Percentiles rank a stretch among this genome's conserved stretches.
phyloP scores from a whole-genome alignment of 129 eudicot species.

The Calendula officinalis region DNA sequence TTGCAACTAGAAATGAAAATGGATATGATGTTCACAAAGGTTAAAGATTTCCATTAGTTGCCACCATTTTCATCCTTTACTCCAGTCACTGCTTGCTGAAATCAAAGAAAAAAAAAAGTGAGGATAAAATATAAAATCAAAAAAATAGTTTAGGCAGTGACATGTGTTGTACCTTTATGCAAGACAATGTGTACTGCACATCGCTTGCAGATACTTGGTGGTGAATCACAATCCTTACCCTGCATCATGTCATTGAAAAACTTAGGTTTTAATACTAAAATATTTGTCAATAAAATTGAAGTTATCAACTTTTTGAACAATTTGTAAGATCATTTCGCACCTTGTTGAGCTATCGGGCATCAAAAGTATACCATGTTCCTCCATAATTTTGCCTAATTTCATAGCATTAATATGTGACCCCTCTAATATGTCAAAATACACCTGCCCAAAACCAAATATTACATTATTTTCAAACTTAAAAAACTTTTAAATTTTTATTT shows the following conservation, averaged over 20 bases:
- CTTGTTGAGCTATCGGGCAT: conserved; percentile 71
- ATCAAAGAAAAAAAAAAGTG: background rate
- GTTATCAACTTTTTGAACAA: too few species aligned
- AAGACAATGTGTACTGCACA: conserved; percentile 66
- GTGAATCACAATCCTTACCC: conserved; percentile 80
- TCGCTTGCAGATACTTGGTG: conserved; percentile 86
- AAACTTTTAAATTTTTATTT: background rate
- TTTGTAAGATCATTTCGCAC: conserved; percentile 27
- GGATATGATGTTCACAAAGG: conserved; percentile 7
- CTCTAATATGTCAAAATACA: conserved; percentile 58
- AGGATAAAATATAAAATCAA: background rate
- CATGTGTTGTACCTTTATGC: conserved; percentile 60
- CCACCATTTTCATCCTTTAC: conserved; percentile 39
- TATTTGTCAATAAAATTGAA: too few species aligned
- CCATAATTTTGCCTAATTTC: conserved; percentile 59
- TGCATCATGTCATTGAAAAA: conserved; percentile 17
- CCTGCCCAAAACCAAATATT: conserved; percentile 39
- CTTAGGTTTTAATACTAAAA: too few species aligned
- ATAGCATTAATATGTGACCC: background rate
- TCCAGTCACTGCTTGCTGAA: conserved; percentile 54
- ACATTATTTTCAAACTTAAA: background rate
- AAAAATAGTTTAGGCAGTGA: background rate
- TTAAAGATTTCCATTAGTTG: conserved; percentile 19
- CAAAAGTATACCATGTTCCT: conserved; percentile 65
- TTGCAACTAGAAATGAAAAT: conserved; percentile 20